phyloP scores from a whole-genome alignment of 495 filamentous ascomycete genomes.

The Talaromyces proteolyticus region DNA sequence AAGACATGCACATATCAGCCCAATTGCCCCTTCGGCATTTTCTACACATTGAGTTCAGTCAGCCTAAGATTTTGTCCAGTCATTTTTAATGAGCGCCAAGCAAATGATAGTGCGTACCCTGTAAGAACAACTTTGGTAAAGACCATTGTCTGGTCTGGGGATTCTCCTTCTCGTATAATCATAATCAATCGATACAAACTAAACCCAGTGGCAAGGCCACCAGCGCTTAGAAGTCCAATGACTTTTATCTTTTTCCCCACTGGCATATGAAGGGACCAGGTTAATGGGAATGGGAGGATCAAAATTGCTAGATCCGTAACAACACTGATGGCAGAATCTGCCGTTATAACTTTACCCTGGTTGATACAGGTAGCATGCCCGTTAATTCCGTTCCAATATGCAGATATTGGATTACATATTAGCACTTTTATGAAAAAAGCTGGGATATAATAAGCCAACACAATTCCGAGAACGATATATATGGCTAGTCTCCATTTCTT shows the following conservation, averaged over 20 bases:
- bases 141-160: slow-evolving; percentile 29
- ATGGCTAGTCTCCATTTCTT: slow-evolving; percentile 32
- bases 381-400: slow-evolving; percentile 19
- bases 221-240: slow-evolving; percentile 36
- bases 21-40: slow-evolving; percentile 40
- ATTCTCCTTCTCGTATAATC: slow-evolving; percentile 26
- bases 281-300: slow-evolving; percentile 37
- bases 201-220: slow-evolving; percentile 39
- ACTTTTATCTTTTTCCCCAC: slow-evolving; percentile 38
- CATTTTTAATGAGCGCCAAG: too few relatives aligned
- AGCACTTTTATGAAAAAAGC: slow-evolving; percentile 27
- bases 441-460: slow-evolving; percentile 31
- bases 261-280: slow-evolving; percentile 42
- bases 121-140: slow-evolving; percentile 39
- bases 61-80: not conserved
- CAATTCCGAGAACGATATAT: slow-evolving; percentile 34
- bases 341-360: slow-evolving; percentile 35
- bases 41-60: slow-evolving; percentile 14
- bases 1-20: slow-evolving; percentile 43
- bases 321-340: slow-evolving; percentile 42
- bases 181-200: slow-evolving; percentile 40
- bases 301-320: slow-evolving; percentile 41
- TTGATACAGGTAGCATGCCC: slow-evolving; percentile 28
- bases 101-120: slow-evolving; percentile 31
- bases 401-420: slow-evolving; percentile 29